Percentiles rank a stretch among this genome's conserved stretches.
phyloP scores from a whole-genome alignment of 257 asterid species.

The Petunia secreta region DNA sequence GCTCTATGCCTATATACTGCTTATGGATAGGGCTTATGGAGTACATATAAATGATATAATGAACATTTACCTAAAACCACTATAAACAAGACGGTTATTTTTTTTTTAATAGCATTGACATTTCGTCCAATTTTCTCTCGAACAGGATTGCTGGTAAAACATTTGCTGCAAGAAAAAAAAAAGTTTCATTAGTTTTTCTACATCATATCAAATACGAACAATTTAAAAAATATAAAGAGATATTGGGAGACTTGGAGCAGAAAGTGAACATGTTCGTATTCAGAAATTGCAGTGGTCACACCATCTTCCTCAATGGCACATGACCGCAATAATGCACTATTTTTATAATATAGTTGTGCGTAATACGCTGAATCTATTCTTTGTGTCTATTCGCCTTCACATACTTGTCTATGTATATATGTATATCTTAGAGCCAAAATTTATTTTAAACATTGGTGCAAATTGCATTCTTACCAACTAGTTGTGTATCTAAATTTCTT shows the following conservation, averaged over 20 bases:
- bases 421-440: neutral
- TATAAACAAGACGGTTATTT: neutral
- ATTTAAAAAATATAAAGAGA: neutral
- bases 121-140: too few species aligned
- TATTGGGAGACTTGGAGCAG: neutral
- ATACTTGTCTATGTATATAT: neutral
- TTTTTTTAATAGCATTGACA: too few species aligned
- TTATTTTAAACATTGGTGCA: neutral
- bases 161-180: neutral
- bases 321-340: slow-evolving; percentile 25
- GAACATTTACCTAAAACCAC: neutral
- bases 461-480: neutral
- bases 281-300: slow-evolving; percentile 24
- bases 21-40: too few species aligned
- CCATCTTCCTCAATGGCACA: slow-evolving; percentile 13
- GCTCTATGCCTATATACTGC: neutral
- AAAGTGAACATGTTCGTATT: neutral
- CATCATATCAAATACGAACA: neutral
- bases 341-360: neutral
- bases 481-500: neutral
- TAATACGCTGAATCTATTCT: slow-evolving; percentile 17
- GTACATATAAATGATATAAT: neutral
- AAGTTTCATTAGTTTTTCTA: neutral
- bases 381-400: neutral
- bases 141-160: neutral